A percentile compares a stretch with the other conserved stretches of the same genome.
Conservation (phyloP, 768 basidiomycete species). For the Sutorius australiensis region DNA sequence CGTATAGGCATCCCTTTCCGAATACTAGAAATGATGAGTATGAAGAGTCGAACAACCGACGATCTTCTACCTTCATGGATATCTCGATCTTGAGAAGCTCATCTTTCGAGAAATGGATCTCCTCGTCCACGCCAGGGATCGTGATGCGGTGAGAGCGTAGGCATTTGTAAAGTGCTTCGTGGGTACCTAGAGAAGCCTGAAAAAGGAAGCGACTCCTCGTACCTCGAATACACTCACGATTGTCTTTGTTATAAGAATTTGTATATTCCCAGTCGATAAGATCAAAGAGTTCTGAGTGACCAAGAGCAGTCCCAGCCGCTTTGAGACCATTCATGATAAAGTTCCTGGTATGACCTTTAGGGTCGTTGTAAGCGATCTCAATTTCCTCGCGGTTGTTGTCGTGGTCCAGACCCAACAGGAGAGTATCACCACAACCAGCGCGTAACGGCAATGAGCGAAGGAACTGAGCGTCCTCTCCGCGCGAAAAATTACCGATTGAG, state of each 20-base stretch:
- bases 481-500: slow-evolving; percentile 84
- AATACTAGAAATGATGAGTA: slow-evolving; percentile 54
- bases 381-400: slow-evolving; percentile 67
- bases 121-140: slow-evolving; percentile 43
- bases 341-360: slow-evolving; percentile 59
- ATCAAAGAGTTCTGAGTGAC: slow-evolving; percentile 61
- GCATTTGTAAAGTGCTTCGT: slow-evolving; percentile 82
- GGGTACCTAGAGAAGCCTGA: slow-evolving; percentile 51
- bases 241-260: slow-evolving; percentile 51
- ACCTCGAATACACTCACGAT: slow-evolving; percentile 34
- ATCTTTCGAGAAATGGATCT: slow-evolving; percentile 55
- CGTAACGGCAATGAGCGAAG: slow-evolving; percentile 76
- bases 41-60: not conserved
- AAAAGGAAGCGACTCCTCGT: not conserved
- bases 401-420: slow-evolving; percentile 90
- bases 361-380: slow-evolving; percentile 85
- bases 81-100: slow-evolving; percentile 86
- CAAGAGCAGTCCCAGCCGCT: slow-evolving; percentile 63
- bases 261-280: slow-evolving; percentile 75
- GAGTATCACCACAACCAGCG: slow-evolving; percentile 70
- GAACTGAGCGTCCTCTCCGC: slow-evolving; percentile 67
- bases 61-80: slow-evolving; percentile 71
- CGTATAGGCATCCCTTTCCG: slow-evolving; percentile 59
- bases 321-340: slow-evolving; percentile 88
- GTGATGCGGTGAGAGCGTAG: slow-evolving; percentile 53